These are phyloP conservation scores for Trichoderma sp. DNA, from an alignment of 2,329 filamentous ascomycete genomes.

Conservation along the genomic window DNA sequence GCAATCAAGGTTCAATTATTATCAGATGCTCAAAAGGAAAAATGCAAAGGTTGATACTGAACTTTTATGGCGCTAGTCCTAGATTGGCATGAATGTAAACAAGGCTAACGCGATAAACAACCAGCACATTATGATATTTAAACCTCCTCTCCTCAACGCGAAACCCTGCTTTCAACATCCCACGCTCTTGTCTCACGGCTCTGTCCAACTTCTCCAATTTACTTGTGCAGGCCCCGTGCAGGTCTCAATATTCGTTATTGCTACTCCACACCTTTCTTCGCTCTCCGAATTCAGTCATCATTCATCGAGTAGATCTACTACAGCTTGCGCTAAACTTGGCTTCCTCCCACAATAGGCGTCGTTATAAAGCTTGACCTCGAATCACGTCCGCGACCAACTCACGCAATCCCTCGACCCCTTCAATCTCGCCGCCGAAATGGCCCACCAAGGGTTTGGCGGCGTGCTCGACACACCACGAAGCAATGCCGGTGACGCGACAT, in stretches of 20 bases:
- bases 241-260: neutral
- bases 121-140: neutral
- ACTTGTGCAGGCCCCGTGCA: neutral
- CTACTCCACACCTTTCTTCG: neutral
- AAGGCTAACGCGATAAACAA: constrained; percentile 19
- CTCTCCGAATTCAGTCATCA: neutral
- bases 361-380: neutral
- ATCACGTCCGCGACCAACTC: neutral
- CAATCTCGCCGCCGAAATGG: constrained; percentile 47
- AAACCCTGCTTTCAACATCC: constrained; percentile 7
- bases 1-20: neutral
- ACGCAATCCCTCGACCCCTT: neutral
- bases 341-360: neutral
- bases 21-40: neutral
- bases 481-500: constrained; percentile 79
- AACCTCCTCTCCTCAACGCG: neutral
- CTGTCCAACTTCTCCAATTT: neutral
- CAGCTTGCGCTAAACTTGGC: neutral
- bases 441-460: constrained; percentile 57
- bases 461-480: constrained; percentile 83
- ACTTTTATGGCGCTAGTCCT: constrained; percentile 14
- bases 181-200: neutral
- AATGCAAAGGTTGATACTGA: neutral
- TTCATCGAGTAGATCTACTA: neutral
- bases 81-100: constrained; percentile 20